These are phyloP conservation scores for Erucastrum elatum DNA, from an alignment of 345 rosid species.

Conservation along the genomic window DNA sequence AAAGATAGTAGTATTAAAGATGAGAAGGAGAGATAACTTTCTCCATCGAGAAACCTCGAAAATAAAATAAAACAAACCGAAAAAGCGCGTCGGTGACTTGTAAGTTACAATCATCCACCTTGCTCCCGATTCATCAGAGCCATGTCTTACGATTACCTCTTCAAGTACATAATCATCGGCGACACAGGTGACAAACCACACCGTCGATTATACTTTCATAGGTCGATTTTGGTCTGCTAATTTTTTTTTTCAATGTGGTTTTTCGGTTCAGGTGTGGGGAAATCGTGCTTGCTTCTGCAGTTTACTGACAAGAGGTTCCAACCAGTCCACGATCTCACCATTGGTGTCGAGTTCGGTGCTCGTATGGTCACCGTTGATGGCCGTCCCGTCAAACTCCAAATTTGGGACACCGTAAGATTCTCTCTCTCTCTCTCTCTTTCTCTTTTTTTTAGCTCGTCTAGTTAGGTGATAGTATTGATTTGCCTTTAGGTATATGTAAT, in stretches of 20 bases:
- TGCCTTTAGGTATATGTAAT: not conserved
- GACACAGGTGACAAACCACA: constrained; percentile 51
- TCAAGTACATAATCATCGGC: constrained; percentile 79
- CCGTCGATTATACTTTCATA: not conserved
- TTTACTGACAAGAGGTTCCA: constrained; percentile 76
- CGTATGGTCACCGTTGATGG: constrained; percentile 66
- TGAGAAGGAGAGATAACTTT: not conserved
- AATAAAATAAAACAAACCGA: not conserved
- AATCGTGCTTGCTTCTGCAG: constrained; percentile 65
- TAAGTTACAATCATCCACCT: not conserved
- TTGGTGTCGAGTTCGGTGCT: constrained; percentile 77
- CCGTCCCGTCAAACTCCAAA: constrained; percentile 65
- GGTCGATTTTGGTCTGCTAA: constrained; percentile 11
- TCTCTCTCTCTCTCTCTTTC: not conserved
- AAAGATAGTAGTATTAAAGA: not conserved
- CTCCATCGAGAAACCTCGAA: constrained; percentile 35
- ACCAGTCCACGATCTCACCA: constrained; percentile 77
- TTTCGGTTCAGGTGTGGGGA: constrained; percentile 54
- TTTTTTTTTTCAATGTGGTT: not conserved
- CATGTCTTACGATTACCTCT: constrained; percentile 77
- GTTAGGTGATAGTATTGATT: not conserved
- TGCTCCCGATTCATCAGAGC: constrained; percentile 4
- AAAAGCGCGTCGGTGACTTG: not conserved
- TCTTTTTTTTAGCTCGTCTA: not conserved
- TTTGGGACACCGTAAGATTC: constrained; percentile 65